Conservation (phyloP, 1,284 basidiomycete species). For the Apiotrichum laibachii region DNA sequence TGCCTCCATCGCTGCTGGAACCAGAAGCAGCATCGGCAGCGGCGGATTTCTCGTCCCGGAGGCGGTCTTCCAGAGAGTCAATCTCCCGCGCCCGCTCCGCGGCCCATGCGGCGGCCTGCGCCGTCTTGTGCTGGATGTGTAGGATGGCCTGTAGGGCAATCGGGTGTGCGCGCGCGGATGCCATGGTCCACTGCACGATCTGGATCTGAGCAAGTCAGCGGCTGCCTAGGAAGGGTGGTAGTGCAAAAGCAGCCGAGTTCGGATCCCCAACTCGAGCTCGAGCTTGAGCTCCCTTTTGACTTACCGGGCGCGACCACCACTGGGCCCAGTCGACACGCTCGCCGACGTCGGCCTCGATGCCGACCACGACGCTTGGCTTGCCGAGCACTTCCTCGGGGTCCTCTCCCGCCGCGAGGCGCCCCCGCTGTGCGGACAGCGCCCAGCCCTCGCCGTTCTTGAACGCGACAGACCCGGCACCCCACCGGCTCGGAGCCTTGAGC, state of each 20-base stretch:
- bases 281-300: slow-evolving; percentile 13
- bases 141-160: slow-evolving; percentile 42
- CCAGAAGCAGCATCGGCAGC: too few species aligned
- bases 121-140: slow-evolving; percentile 42
- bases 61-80: background rate
- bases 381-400: slow-evolving; percentile 30
- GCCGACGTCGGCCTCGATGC: slow-evolving; percentile 52
- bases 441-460: slow-evolving; percentile 44
- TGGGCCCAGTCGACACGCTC: slow-evolving; percentile 48
- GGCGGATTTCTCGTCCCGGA: slow-evolving; percentile 9
- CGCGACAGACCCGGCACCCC: slow-evolving; percentile 32
- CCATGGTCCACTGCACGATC: slow-evolving; percentile 53
- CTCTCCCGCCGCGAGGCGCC: slow-evolving; percentile 28
- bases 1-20: too few species aligned
- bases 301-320: slow-evolving; percentile 51
- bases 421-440: slow-evolving; percentile 24
- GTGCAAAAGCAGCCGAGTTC: background rate
- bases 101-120: slow-evolving; percentile 39
- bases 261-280: background rate
- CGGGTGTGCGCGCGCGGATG: slow-evolving; percentile 43
- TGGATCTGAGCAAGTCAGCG: too few species aligned
- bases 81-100: background rate
- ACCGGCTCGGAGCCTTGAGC: slow-evolving; percentile 38
- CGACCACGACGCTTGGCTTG: slow-evolving; percentile 46
- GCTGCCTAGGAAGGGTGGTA: too few species aligned